Conservation (phyloP, 345 rosid species). For the Salix brachista region DNA sequence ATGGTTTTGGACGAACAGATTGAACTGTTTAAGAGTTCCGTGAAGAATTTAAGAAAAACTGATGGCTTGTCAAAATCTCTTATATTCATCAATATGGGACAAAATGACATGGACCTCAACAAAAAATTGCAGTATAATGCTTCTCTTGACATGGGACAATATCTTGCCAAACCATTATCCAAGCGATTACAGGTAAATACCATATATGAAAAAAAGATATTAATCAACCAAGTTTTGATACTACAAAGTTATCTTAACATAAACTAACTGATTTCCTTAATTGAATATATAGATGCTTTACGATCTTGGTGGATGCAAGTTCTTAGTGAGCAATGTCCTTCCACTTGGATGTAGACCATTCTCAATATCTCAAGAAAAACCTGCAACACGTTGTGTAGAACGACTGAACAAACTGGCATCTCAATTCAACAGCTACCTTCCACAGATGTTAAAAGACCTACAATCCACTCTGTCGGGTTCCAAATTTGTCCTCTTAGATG, state of each 20-base stretch:
- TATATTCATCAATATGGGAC: not conserved
- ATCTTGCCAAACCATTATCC: not conserved
- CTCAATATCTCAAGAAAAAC: not conserved
- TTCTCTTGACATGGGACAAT: not conserved
- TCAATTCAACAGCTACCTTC: not conserved
- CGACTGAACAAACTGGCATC: not conserved
- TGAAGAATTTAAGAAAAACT: not conserved
- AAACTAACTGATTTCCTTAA: not conserved
- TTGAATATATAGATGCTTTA: not conserved
- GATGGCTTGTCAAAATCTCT: not conserved
- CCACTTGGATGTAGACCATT: not conserved
- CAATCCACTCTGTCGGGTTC: not conserved
- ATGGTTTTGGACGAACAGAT: not conserved
- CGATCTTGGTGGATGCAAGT: not conserved
- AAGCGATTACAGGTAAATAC: not conserved
- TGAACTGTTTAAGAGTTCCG: not conserved
- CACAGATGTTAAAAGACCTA: not conserved
- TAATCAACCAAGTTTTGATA: too few relatives aligned
- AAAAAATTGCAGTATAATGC: not conserved
- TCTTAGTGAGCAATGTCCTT: not conserved
- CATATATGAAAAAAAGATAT: not conserved
- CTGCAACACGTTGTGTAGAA: not conserved
- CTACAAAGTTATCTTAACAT: too few relatives aligned
- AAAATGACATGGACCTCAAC: not conserved
- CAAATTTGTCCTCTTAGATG: not conserved